Evolutionary conservation across 192 early-diverging fungal species (phyloP).

Genomic region (Dissophora ornata): DNA sequence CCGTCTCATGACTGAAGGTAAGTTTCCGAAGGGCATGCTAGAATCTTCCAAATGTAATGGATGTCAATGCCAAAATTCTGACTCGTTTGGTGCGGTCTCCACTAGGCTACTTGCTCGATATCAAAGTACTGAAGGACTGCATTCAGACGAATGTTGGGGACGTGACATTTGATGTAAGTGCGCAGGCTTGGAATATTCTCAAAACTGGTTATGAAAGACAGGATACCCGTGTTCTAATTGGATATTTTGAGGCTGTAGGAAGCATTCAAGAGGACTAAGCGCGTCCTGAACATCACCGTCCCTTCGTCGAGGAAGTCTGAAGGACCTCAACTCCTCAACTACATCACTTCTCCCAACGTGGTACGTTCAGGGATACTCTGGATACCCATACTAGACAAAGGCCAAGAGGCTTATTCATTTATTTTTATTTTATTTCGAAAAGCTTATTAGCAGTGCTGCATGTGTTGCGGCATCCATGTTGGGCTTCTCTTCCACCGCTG

Average conservation of each 20-base stretch:
- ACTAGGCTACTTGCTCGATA: conserved; percentile 77
- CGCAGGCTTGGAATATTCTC: too few relatives aligned
- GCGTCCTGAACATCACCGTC: conserved; percentile 84
- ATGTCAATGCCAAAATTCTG: too few relatives aligned
- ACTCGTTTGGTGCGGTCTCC: too few relatives aligned
- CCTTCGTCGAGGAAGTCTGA: conserved; percentile 77
- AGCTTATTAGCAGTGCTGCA: conserved; percentile 84
- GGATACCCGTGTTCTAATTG: neutral
- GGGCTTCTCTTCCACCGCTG: conserved; percentile 74
- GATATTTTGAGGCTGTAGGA: conserved; percentile 67
- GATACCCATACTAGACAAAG: too few relatives aligned
- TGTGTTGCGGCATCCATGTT: conserved; percentile 76
- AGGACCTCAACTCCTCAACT: conserved; percentile 79
- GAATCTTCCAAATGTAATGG: too few relatives aligned
- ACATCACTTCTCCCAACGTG: conserved; percentile 83
- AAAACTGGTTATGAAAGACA: too few relatives aligned
- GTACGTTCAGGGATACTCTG: conserved; percentile 50
- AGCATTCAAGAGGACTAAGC: conserved; percentile 72
- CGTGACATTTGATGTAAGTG: conserved; percentile 68
- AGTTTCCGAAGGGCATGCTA: neutral
- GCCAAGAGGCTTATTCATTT: too few relatives aligned
- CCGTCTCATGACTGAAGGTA: conserved; percentile 76
- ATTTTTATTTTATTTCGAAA: too few relatives aligned
- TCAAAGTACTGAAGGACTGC: conserved; percentile 80
- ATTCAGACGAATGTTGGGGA: conserved; percentile 79